Conservation (phyloP, 2,329 filamentous ascomycete species). For the Aspergillus ochraceoroseus region DNA sequence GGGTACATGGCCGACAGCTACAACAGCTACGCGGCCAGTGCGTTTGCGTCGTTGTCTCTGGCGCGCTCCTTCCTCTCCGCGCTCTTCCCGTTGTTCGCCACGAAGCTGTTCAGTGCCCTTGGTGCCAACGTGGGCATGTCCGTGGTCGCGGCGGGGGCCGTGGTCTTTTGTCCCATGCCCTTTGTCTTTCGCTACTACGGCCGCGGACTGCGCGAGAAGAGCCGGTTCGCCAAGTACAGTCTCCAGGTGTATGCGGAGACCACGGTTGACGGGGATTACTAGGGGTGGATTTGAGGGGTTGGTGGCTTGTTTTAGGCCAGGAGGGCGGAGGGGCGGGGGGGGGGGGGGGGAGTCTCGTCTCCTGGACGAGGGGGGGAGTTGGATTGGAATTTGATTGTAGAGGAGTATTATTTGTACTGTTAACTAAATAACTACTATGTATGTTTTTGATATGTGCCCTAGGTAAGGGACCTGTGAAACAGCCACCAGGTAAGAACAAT, state of each 20-base stretch:
- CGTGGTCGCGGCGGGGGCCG: conserved; percentile 42
- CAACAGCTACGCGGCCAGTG: conserved; percentile 44
- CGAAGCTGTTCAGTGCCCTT: conserved; percentile 39
- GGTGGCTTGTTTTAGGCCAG: no score
- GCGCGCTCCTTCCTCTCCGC: conserved; percentile 40
- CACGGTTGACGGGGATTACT: conserved; percentile 11
- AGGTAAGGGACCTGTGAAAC: no score
- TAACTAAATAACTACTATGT: no score
- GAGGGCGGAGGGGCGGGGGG: no score
- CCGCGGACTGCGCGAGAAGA: conserved; percentile 33
- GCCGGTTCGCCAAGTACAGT: conserved; percentile 37
- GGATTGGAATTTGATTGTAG: no score
- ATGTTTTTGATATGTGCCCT: no score
- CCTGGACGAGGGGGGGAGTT: no score
- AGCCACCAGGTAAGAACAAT: no score
- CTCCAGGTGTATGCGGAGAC: conserved; percentile 18
- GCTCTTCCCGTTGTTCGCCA: conserved; percentile 41
- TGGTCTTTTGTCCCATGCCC: conserved; percentile 39
- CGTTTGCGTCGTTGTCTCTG: conserved; percentile 42
- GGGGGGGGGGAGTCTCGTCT: no score
- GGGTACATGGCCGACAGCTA: conserved; percentile 47
- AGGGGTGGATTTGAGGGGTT: no score
- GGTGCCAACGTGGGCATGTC: conserved; percentile 41
- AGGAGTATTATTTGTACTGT: no score
- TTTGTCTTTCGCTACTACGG: conserved; percentile 39